Evolutionary conservation across 2,329 filamentous ascomycete genomes (phyloP).

Genomic region (Talaromyces sp.): DNA sequence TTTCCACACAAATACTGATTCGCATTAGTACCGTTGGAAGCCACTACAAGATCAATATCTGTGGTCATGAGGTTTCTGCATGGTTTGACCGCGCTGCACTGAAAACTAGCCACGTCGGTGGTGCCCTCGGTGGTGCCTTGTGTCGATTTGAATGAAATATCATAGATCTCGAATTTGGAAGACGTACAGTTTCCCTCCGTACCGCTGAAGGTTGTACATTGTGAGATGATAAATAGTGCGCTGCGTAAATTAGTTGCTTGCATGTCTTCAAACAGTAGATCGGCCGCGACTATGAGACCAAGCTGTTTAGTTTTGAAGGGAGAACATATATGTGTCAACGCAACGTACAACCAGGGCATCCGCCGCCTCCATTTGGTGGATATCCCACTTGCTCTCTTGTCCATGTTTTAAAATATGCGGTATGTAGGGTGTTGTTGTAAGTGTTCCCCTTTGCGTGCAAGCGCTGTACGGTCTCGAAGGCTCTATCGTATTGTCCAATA

Average conservation of each 20-base stretch:
- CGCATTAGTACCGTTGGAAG: constrained; percentile 17
- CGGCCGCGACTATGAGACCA: constrained; percentile 22
- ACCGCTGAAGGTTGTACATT: constrained; percentile 37
- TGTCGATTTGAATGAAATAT: constrained; percentile 22
- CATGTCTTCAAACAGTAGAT: constrained; percentile 36
- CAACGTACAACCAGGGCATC: constrained; percentile 49
- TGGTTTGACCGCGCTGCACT: constrained; percentile 27
- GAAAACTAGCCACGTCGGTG: constrained; percentile 22
- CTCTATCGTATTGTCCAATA: constrained; percentile 51
- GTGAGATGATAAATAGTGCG: constrained; percentile 31
- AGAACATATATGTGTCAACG: background rate
- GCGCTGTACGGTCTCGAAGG: constrained; percentile 48
- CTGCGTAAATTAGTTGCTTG: constrained; percentile 23
- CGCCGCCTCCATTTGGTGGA: constrained; percentile 57
- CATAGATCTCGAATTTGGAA: constrained; percentile 36
- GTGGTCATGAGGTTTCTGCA: constrained; percentile 22
- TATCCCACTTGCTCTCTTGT: constrained; percentile 48
- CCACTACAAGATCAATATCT: constrained; percentile 14
- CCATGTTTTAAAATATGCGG: constrained; percentile 58
- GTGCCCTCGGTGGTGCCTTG: constrained; percentile 15
- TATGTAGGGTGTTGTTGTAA: constrained; percentile 44
- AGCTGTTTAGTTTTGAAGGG: background rate
- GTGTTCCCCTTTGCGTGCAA: constrained; percentile 47
- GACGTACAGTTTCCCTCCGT: constrained; percentile 36
- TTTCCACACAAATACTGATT: constrained; percentile 24